Base-by-base conservation (phyloP, 495 filamentous ascomycete species). In the Aspergillus kassunensis region DNA sequence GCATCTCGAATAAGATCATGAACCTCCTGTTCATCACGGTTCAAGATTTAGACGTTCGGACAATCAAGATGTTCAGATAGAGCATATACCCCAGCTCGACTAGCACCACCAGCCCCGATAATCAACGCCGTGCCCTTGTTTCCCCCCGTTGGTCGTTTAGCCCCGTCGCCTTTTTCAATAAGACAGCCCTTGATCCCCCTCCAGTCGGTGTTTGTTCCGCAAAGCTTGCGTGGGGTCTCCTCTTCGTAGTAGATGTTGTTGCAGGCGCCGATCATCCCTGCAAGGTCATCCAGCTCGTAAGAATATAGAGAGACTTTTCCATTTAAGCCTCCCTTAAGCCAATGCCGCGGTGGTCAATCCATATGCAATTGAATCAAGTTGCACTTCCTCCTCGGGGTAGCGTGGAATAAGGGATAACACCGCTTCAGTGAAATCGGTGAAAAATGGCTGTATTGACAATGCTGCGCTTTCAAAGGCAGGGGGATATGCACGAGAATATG, bases 131-230 rank as follows among this genome's bases (percentile, higher is more conserved):
- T 3, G 10, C 31, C 31, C 4, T 5, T 5, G 11, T 15, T 34
- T 11, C 6, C 13, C 3, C 6, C 31, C 4, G 31, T 34, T 11
- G 80, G 79, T 34, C 65, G 63, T 54, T 60, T 66, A 48, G 69
- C 74, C 25, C 59, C 24, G 5, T 67, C 57, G 10, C 68, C 63
- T 36, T 55, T 68, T 52, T 43, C 55, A 10, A 37, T 72, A 53
- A 70, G 83, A 82, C 62, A 80, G 67, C 51, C 80, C 13, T 80
- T 73, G 39, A 87, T 75, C 12, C 84, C 85, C 40, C 82, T 72
- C 47, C 80, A 83, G 63, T 89, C 85, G 12, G 85, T 87, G 66
- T 89, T 87, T 24, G 84, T 82, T n/a, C 84, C 85, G 37, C 76
- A 73, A 27, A 80, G 73, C 11, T 67, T 66, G 16, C 10, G 10